Base-by-base conservation (phyloP, 257 asterid genomes). In the Przewalskia tangutica region DNA sequence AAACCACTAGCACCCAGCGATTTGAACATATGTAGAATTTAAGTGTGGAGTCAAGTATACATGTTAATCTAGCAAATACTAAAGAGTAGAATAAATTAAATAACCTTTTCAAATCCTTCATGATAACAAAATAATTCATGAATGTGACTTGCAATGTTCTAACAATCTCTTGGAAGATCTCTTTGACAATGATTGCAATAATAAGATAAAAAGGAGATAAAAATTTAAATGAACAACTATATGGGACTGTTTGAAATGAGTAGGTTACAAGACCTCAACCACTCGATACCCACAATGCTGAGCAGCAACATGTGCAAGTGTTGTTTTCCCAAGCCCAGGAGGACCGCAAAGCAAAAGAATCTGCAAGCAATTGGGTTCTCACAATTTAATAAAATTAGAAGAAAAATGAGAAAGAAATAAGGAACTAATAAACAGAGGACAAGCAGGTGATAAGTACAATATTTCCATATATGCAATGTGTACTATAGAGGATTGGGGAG, bases 301-400 rank as follows among this genome's bases (percentile, higher is more conserved):
- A 77, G 99, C 99, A 71, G 98, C 98, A 77, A 96, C 96, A 90
- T 96, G 99, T 75, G 99, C 99, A 87, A 96, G 97, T 3, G 99
- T 96, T 66, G 99, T 96, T 91, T 96, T 96, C 85, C 99, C 99
- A 84, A 96, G 95, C 79, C 99, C 99, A 54, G 99, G 99, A 84
- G 99, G 91, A 4, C 99, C 99, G 82, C 98, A 96, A 82, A 96
- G 98, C 90, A 96, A 89, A 82, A 96, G 92, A 88, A 96, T 86
- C 99, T 95, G 97, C 77, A 75, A 83, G 77, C 80, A 50, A 27
- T 77, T 76, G 84, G 81, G 81, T 18, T 78, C 76, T 67, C 23
- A 6, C 76, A 82, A 77, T 60, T 81, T 20, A 50, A 16, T 42
- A 13, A 23, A 62, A 53, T 56, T 13, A 71, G 53, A 66, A 42